Base-by-base conservation (phyloP, 257 asterid species). In the Avicennia marina region DNA sequence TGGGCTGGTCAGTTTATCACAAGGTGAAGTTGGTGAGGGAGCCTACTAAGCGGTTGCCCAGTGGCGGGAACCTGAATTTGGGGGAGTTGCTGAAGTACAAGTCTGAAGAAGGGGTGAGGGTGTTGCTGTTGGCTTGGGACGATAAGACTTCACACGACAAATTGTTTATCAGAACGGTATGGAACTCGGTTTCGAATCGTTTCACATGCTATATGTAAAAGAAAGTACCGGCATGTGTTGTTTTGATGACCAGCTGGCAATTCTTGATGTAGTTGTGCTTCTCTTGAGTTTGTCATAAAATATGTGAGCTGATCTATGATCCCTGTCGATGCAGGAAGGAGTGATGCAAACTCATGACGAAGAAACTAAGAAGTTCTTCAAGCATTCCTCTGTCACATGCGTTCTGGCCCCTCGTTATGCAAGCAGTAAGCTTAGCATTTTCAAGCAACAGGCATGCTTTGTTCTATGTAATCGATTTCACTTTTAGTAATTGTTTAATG, bases 341-440 rank as follows among this genome's bases (percentile, higher is more conserved):
- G 95, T 91, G 66, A 91, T 91, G 98, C 83, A 73, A 70, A 91
- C 98, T 50, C 98, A 91, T 56, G 96, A 91, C 49, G 98, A 91
- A 76, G 98, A 91, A 75, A 91, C 96, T 68, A 71, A 82, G 65
- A 88, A 81, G 75, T 88, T 79, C 71, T 91, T 91, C 81, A 91
- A 81, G 81, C 96, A 79, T 70, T 91, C 98, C 19, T 85, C 98
- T 13, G 96, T 91, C 36, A 78, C 81, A 11, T 91, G 98, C 63
- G 90, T 85, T 68, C 73, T 91, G 73, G 54, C 98, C 66, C 98
- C 98, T 53, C 94, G 98, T 58, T 91, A 91, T 29, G 95, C 82
- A 12, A 91, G 98, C 83, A 88, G 85, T 76, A 88, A 88, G 87
- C 96, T 91, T 55, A 91, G 98, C 98, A 75, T 85, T 81, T 81